Percentiles rank a stretch among this genome's conserved stretches.
phyloP scores from a whole-genome alignment of 768 basidiomycete genomes.

The Amanita exitialis region DNA sequence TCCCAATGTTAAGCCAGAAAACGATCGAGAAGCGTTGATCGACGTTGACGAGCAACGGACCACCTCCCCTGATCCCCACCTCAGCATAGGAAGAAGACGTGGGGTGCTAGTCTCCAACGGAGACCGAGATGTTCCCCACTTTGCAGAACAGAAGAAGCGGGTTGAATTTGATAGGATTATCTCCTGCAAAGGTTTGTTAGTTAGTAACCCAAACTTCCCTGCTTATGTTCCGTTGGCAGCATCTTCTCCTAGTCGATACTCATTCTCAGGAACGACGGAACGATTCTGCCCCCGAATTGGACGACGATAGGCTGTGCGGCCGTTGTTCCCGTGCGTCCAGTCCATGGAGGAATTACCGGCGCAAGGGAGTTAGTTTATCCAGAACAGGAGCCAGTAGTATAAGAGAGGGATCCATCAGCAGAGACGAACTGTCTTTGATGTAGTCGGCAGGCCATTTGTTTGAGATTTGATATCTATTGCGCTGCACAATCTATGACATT shows the following conservation, averaged over 20 bases:
- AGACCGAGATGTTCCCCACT: slow-evolving; percentile 27
- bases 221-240: slow-evolving; percentile 23
- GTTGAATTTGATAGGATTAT: slow-evolving; percentile 57
- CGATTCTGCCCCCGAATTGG: slow-evolving; percentile 11
- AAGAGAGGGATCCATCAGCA: background rate
- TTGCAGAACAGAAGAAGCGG: slow-evolving; percentile 46
- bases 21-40: slow-evolving; percentile 14
- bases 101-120: slow-evolving; percentile 31
- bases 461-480: background rate
- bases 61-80: background rate
- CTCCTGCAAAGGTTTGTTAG: slow-evolving; percentile 56
- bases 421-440: background rate
- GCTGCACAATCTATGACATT: background rate
- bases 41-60: background rate
- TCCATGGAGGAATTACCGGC: background rate
- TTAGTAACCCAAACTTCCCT: background rate
- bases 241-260: slow-evolving; percentile 55
- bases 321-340: slow-evolving; percentile 18
- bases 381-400: background rate
- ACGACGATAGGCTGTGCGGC: slow-evolving; percentile 16
- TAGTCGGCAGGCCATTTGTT: background rate
- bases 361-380: background rate
- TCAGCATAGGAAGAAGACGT: slow-evolving; percentile 19
- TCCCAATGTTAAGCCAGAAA: slow-evolving; percentile 20
- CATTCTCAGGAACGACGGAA: slow-evolving; percentile 40